Evolutionary conservation across 2,329 filamentous ascomycete species (phyloP).

Genomic region (Calonectria hawksworthii): DNA sequence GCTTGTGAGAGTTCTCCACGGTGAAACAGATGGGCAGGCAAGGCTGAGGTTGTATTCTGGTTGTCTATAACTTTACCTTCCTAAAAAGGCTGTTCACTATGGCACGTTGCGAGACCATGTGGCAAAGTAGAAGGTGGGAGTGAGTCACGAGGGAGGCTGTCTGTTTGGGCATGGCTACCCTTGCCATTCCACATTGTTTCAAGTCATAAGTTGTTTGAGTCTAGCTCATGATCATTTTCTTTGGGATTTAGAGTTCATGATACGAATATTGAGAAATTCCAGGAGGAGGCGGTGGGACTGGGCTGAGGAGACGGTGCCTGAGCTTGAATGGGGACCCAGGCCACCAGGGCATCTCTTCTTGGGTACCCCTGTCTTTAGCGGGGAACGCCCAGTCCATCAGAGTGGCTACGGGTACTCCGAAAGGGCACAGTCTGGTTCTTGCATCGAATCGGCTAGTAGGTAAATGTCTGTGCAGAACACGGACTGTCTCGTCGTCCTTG

Average conservation of each 20-base stretch:
- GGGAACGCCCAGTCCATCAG: background rate
- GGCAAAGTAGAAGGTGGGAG: background rate
- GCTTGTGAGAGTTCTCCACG: background rate
- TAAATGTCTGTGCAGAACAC: background rate
- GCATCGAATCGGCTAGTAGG: background rate
- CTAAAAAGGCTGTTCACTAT: background rate
- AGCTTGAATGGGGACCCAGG: background rate
- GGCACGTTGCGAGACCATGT: background rate
- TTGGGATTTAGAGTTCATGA: background rate
- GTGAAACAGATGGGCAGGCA: background rate
- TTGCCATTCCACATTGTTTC: background rate
- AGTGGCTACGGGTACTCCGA: background rate
- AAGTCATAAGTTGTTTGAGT: background rate
- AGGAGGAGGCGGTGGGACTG: background rate
- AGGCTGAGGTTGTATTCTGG: background rate
- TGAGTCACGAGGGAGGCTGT: background rate
- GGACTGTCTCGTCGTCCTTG: background rate
- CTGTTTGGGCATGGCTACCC: background rate
- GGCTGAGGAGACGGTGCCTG: background rate
- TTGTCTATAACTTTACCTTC: constrained; percentile 1
- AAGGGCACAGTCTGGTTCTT: background rate
- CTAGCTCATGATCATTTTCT: background rate
- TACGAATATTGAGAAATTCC: constrained; percentile 12
- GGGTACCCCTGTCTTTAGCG: background rate
- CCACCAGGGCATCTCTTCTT: background rate